Conservation (phyloP, 345 rosid genomes). For the Abelmoschus esculentus region DNA sequence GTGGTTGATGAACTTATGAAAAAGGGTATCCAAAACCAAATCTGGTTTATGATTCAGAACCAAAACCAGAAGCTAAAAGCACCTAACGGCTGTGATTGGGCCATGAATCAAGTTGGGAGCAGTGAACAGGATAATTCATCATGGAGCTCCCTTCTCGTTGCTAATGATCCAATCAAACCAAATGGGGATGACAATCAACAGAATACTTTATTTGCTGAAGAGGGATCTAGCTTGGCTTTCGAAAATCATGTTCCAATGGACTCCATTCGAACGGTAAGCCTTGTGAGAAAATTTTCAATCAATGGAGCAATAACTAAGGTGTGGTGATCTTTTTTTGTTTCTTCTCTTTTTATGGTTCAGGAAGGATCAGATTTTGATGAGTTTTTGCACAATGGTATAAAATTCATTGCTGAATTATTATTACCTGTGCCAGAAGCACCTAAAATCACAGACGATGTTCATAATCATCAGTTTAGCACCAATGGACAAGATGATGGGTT, state of each 20-base stretch:
- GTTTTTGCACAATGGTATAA: not conserved
- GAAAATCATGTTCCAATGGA: not conserved
- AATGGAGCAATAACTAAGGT: not conserved
- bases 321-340: too few relatives aligned
- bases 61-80: not conserved
- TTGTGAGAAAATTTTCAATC: too few relatives aligned
- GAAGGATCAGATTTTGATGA: not conserved
- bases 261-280: not conserved
- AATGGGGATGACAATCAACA: not conserved
- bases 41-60: not conserved
- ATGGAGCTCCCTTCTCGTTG: not conserved
- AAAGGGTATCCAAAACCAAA: not conserved
- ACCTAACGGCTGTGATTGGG: not conserved
- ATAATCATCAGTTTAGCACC: too few relatives aligned
- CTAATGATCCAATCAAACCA: not conserved
- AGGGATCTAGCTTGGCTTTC: not conserved
- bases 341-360: constrained; percentile 1
- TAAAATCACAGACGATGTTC: not conserved
- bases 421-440: not conserved
- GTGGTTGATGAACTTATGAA: too few relatives aligned
- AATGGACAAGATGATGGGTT: not conserved
- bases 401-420: not conserved
- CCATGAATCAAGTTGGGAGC: not conserved
- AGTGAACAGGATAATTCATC: not conserved
- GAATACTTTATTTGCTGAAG: not conserved